Evolutionary conservation across 805 yeast genomes (phyloP), one percentile per base, ranked within the genome.

Genomic region (Yarrowia osloensis): DNA sequence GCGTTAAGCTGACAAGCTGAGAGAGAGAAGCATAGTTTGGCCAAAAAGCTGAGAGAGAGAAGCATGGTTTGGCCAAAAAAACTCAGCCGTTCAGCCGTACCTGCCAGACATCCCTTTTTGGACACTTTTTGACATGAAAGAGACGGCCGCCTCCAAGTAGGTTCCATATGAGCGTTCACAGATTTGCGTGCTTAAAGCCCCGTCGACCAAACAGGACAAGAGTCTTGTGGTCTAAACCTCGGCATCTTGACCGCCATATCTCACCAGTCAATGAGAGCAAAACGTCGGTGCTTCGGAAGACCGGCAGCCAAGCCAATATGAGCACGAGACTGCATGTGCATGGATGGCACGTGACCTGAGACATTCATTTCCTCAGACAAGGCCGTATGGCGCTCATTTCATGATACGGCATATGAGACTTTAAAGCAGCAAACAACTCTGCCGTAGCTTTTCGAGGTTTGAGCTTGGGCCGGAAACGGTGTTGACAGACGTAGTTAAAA

Each of bases 81-180:
- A 33, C 19, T n/a, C 21, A 50, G 57, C 28, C 57, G 40, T 33
- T 50, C 57, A 50, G 57, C 57, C 57, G 57, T 42, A 33, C 55
- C 37, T 49, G 26, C 24, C 55, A 49, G 39, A 29, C 55, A 21
- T 49, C 39, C 52, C 39, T 26, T 49, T 49, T 49, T 49, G 7
- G 55, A 19, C 55, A 21, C 22, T 12, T 28, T 47, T 47, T 3
- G 28, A 15, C n/a, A 44, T 29, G 2, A 24, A 24, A 24, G 49
- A 24, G 29, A 21, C 12, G 54, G 29, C 54, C 15, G 11, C 17
- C 8, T 9, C 3, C n/a, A 28, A 28, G 35, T 17, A 19, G 29
- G 35, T 47, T 47, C 54, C 24, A 19, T 19, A n/a, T 29, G 39
- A 49, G 24, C 6, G 17, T 28, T 47, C n/a, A 11, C 8, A 9